A percentile compares a stretch with the other conserved stretches of the same genome.
phyloP scores from a whole-genome alignment of 1,284 basidiomycete species.

The Trametes polyzona region DNA sequence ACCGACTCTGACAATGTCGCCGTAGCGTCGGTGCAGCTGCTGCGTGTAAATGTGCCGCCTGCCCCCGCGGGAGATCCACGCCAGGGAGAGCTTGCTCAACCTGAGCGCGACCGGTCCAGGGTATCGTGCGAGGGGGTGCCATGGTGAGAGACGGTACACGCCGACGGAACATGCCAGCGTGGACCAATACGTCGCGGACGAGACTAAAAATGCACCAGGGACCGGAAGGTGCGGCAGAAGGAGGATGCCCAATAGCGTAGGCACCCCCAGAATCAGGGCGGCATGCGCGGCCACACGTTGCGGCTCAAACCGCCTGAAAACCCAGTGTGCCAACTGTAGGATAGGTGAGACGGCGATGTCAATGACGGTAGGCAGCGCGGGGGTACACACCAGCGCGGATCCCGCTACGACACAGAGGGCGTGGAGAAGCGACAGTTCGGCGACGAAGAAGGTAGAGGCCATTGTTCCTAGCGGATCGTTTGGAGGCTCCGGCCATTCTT shows the following conservation, averaged over 20 bases:
- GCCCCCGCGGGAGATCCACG: constrained; percentile 21
- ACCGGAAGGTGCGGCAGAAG: constrained; percentile 13
- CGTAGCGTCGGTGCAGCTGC: constrained; percentile 22
- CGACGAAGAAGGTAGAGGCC: constrained; percentile 13
- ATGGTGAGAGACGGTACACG: constrained; percentile 22
- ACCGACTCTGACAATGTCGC: constrained; percentile 43
- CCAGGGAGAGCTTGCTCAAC: constrained; percentile 16
- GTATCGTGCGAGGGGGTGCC: constrained; percentile 23
- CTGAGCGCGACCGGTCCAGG: constrained; percentile 18
- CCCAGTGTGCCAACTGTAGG: constrained; percentile 18
- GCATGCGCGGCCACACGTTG: constrained; percentile 14
- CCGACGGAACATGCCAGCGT: constrained; percentile 14
- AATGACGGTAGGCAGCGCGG: not conserved
- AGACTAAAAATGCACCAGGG: constrained; percentile 11
- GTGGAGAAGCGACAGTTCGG: constrained; percentile 7
- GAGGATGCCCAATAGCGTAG: constrained; percentile 12
- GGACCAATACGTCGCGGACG: constrained; percentile 14
- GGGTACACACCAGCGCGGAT: constrained; percentile 20
- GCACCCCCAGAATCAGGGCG: constrained; percentile 13
- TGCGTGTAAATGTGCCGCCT: constrained; percentile 24
- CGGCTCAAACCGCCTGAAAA: constrained; percentile 26
- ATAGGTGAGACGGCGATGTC: not conserved
- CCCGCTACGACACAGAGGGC: constrained; percentile 12
- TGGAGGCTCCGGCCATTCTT: constrained; percentile 9
- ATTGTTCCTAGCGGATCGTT: constrained; percentile 15